phyloP scores from a whole-genome alignment of 257 asterid genomes.

The Linderniella brevidens region DNA sequence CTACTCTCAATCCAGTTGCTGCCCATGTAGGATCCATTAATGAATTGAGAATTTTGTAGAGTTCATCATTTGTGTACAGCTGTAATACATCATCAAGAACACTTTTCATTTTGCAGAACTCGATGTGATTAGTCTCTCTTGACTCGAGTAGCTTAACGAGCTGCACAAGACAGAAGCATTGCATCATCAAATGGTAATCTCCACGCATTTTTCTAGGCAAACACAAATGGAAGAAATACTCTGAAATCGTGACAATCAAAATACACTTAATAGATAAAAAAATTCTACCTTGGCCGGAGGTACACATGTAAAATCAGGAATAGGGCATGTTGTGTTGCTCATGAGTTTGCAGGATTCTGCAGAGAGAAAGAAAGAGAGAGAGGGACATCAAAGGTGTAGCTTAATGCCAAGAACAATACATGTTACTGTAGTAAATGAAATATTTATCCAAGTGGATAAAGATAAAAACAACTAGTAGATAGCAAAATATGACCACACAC shows the following conservation, averaged over 20 bases:
- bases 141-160: constrained; percentile 90
- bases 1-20: constrained; percentile 82
- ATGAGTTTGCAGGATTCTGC: constrained; percentile 87
- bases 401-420: not conserved
- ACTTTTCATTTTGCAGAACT: constrained; percentile 77
- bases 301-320: constrained; percentile 88
- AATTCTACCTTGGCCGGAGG: constrained; percentile 72
- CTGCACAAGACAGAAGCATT: constrained; percentile 23
- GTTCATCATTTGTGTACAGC: constrained; percentile 43
- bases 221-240: no score
- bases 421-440: not conserved
- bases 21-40: constrained; percentile 88
- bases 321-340: constrained; percentile 75
- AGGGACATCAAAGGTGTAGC: constrained; percentile 4
- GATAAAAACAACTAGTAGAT: not conserved
- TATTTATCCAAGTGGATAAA: no score
- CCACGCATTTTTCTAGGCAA: no score
- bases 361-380: constrained; percentile 11
- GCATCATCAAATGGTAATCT: not conserved
- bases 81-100: constrained; percentile 62
- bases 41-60: constrained; percentile 37
- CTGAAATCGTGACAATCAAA: not conserved
- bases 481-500: constrained; percentile 15
- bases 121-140: constrained; percentile 91
- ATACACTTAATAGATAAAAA: constrained; percentile 7